Conservation (phyloP, 352 stramenopile species). For the Globisporangium perplexum region DNA sequence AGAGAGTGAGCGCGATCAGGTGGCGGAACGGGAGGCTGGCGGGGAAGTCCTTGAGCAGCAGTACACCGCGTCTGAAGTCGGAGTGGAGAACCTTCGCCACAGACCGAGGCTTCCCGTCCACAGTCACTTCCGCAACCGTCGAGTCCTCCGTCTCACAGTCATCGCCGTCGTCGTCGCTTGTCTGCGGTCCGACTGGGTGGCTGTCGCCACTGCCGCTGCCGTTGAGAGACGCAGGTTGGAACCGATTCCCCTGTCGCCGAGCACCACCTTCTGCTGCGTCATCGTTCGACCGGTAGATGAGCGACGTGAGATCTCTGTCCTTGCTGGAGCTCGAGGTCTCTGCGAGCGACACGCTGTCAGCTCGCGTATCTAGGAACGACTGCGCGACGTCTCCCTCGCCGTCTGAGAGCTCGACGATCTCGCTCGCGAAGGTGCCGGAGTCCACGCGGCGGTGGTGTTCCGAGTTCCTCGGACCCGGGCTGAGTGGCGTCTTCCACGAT, state of each 20-base stretch:
- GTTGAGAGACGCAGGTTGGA: neutral
- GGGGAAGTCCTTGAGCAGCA: constrained; percentile 41
- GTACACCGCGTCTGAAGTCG: constrained; percentile 35
- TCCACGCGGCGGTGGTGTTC: constrained; percentile 5
- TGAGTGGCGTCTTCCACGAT: neutral
- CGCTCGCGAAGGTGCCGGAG: constrained; percentile 13
- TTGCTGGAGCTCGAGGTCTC: constrained; percentile 5
- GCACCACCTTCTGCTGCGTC: constrained; percentile 4
- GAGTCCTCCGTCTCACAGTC: constrained; percentile 27
- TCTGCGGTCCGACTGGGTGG: neutral
- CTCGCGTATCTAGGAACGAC: neutral
- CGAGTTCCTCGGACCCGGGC: neutral
- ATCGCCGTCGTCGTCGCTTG: constrained; percentile 21
- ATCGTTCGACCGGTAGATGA: constrained; percentile 20
- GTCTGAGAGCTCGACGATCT: constrained; percentile 16
- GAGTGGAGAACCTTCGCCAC: constrained; percentile 49
- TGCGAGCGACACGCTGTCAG: neutral
- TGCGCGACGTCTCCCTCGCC: constrained; percentile 10
- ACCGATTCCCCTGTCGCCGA: neutral
- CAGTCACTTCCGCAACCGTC: constrained; percentile 39
- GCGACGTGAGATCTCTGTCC: constrained; percentile 25
- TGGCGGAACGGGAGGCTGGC: constrained; percentile 47
- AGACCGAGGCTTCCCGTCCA: constrained; percentile 43
- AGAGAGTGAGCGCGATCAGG: constrained; percentile 55
- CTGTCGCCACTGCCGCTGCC: neutral